Conservation (phyloP, 768 basidiomycete species). For the Rickenella mellea region DNA sequence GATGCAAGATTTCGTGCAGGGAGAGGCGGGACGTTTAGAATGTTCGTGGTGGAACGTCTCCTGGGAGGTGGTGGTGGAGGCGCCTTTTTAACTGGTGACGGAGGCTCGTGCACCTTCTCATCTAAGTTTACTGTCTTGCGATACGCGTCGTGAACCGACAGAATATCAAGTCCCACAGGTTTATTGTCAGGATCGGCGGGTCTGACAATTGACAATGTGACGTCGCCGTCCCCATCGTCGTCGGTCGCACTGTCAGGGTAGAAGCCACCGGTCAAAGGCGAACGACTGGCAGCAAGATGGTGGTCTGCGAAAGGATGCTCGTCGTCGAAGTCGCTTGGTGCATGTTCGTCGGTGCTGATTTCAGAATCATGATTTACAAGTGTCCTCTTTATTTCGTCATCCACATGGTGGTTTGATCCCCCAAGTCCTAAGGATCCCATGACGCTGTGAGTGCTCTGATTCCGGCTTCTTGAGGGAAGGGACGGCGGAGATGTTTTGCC, state of each 20-base stretch:
- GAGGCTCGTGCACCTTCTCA: constrained; percentile 36
- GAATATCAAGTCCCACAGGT: too few relatives aligned
- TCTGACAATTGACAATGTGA: too few relatives aligned
- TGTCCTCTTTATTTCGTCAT: constrained; percentile 15
- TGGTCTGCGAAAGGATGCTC: constrained; percentile 38
- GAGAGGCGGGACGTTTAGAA: constrained; percentile 32
- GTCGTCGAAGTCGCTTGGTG: constrained; percentile 31
- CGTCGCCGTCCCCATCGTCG: too few relatives aligned
- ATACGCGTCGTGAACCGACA: constrained; percentile 35
- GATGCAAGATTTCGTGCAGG: constrained; percentile 31
- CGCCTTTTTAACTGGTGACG: constrained; percentile 35
- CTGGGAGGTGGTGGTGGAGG: constrained; percentile 64
- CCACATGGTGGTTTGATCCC: constrained; percentile 14
- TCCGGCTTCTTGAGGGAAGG: constrained; percentile 10
- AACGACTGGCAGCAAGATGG: constrained; percentile 31
- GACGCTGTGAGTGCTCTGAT: background rate
- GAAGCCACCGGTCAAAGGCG: constrained; percentile 36
- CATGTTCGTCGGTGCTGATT: constrained; percentile 14
- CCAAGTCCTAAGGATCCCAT: constrained; percentile 9
- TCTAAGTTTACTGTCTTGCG: constrained; percentile 17
- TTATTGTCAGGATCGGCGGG: too few relatives aligned
- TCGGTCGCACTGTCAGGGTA: constrained; percentile 34
- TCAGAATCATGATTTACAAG: too few relatives aligned
- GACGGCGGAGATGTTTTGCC: constrained; percentile 12
- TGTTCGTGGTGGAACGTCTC: constrained; percentile 23